A percentile compares a stretch with the other conserved stretches of the same genome.
These are phyloP conservation scores for Chlorokybus atmophyticus DNA, from an alignment of 139 green algal species.

Conservation along the genomic window DNA sequence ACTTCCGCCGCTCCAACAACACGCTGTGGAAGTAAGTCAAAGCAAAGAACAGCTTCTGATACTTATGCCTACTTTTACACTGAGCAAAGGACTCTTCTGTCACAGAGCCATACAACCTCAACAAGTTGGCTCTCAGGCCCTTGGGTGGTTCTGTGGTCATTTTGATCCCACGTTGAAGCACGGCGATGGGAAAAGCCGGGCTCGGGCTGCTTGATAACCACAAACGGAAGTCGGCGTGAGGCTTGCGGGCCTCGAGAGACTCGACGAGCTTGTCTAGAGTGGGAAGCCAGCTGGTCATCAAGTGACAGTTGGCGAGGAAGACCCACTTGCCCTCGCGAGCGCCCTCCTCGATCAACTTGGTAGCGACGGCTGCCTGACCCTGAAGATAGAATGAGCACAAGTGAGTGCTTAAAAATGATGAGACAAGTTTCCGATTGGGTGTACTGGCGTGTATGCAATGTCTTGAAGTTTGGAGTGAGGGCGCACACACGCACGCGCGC, in stretches of 20 bases:
- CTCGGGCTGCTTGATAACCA: constrained; percentile 66
- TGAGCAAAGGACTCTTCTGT: constrained; percentile 49
- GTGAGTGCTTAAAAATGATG: constrained; percentile 3
- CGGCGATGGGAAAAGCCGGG: constrained; percentile 61
- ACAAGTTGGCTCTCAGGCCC: constrained; percentile 68
- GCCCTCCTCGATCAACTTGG: constrained; percentile 60
- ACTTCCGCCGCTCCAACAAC: constrained; percentile 72
- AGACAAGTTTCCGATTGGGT: too few relatives aligned
- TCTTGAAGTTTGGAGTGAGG: too few relatives aligned
- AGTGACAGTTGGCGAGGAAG: constrained; percentile 80
- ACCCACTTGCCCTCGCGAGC: constrained; percentile 61
- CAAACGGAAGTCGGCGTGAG: constrained; percentile 63
- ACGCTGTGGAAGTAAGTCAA: constrained; percentile 75
- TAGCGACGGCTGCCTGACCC: constrained; percentile 53
- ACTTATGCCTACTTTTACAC: constrained; percentile 47
- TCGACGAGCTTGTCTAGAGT: constrained; percentile 72
- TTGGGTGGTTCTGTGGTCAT: constrained; percentile 84
- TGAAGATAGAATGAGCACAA: too few relatives aligned
- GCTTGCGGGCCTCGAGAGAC: constrained; percentile 38
- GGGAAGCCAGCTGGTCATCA: constrained; percentile 76
- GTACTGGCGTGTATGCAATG: constrained; percentile 1
- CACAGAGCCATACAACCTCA: constrained; percentile 60
- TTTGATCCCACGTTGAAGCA: constrained; percentile 67
- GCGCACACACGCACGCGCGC: too few relatives aligned
- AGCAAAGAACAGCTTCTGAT: constrained; percentile 72